Base-by-base conservation (phyloP, 371 early-diverging fungal genomes). In the Entomophthora muscae region DNA sequence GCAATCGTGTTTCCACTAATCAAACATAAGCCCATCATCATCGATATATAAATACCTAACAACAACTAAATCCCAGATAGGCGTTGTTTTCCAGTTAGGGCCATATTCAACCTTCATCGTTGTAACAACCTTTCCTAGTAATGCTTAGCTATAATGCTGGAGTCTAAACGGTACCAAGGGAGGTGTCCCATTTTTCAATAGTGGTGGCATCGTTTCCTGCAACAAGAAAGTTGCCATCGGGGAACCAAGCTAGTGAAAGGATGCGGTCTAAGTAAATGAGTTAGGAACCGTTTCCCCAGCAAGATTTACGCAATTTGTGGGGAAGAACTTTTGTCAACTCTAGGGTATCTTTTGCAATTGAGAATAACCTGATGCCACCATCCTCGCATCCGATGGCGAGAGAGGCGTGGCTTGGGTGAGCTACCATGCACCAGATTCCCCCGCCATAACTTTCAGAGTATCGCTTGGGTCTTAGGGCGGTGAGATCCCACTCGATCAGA, bases 321-420 rank as follows among this genome's bases (percentile, higher is more conserved):
- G 32, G 21, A 62, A 63, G 57, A n/a, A 27, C 58, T 24, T 64
- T 60, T 5, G 81, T 70, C 66, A 83, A 86, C 58, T 76, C 76
- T 57, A 93, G 69, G 33, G 75, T 72, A 30, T 78, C 85, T 66
- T 89, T 84, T 21, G 82, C 74, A 64, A 95, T 84, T 86, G 81
- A 66, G 92, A 91, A 30, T n/a, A 94, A 69, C 42, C 94, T 80
- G 58, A 94, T 82, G 64, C 82, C 79, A 0, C 94, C 95, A 75
- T 96, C 97, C 68, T 93, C 95, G 68, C 92, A 93, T 17, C 93
- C 95, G 29, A 91, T 82, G 24, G 92, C 95, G 27, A 95, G 74
- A 31, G 76, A 70, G 10, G 88, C 87, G 64, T 88, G 82, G 30
- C 75, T 75, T 29, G 78, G 83, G 64, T 88, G 87, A 12, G 80